Conservation (phyloP, 2,329 filamentous ascomycete species). For the Sporothrix variecibatus region DNA sequence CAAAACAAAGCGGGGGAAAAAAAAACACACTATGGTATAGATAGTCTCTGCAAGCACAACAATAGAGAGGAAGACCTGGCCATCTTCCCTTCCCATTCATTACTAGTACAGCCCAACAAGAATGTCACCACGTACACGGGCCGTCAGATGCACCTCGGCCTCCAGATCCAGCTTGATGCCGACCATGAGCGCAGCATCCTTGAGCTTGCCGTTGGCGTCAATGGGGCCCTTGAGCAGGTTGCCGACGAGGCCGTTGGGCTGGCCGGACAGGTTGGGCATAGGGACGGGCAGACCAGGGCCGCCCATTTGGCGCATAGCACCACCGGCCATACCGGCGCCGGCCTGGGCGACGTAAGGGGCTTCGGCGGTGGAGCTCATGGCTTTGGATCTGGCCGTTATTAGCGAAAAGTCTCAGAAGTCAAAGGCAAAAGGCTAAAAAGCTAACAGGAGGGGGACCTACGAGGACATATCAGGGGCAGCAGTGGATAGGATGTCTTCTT, state of each 20-base stretch:
- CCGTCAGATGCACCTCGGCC: slow-evolving; percentile 63
- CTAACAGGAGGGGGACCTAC: too few species aligned
- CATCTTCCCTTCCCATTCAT: background rate
- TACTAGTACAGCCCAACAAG: slow-evolving; percentile 57
- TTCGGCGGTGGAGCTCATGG: slow-evolving; percentile 29
- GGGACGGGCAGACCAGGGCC: slow-evolving; percentile 34
- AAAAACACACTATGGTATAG: background rate
- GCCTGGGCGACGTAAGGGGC: slow-evolving; percentile 28
- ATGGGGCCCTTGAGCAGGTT: slow-evolving; percentile 59
- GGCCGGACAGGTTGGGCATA: slow-evolving; percentile 43
- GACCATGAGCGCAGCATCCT: slow-evolving; percentile 58
- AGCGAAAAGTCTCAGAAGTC: background rate
- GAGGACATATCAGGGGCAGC: slow-evolving; percentile 29
- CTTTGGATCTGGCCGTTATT: slow-evolving; percentile 25
- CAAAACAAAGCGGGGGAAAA: background rate
- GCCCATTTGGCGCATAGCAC: slow-evolving; percentile 24
- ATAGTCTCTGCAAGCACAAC: background rate
- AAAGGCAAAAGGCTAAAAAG: too few species aligned
- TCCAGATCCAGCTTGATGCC: slow-evolving; percentile 66
- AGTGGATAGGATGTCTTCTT: slow-evolving; percentile 1
- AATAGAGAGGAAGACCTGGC: background rate
- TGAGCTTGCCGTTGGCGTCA: slow-evolving; percentile 59
- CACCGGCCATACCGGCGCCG: slow-evolving; percentile 22
- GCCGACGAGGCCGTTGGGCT: slow-evolving; percentile 41
- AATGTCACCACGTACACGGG: slow-evolving; percentile 62